Evolutionary conservation across 2,329 filamentous ascomycete genomes (phyloP), one percentile per base, ranked within the genome.

Genomic region (Rhinocladiella mackenziei): DNA sequence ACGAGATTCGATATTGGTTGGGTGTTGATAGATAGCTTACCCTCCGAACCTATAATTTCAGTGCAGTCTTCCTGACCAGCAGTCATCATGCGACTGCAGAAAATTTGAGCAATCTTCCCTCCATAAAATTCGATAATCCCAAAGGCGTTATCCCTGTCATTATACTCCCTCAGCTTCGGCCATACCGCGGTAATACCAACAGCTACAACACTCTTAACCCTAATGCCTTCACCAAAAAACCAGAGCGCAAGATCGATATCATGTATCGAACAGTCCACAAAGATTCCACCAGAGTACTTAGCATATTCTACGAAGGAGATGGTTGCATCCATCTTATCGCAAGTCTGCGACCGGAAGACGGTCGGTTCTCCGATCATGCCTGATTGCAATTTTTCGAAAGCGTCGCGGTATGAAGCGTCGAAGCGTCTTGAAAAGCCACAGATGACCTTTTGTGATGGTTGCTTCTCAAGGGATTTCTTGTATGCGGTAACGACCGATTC

Each of bases 271-370:
- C 78, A 82, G 67, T 85, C 82, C 45, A 84, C 81, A 55, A 85
- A 85, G 59, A 84, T 83, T 14, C 81, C 81, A 23, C 82, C 81
- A 1, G 70, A 76, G 64, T 76, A 80, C 55, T 79, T 68, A 9
- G 81, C 78, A 62, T 84, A 85, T 15, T 73, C 69, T 42, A 85
- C 80, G 60, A 84, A 85, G 70, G 83, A 84, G 33, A 80, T 80
- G 0, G 71, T 71, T 0, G 79, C 76, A 48, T 83, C 78, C 44
- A 77, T 71, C 60, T 78, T 81, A 64, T 85, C 80, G 63, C 79
- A 83, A 0, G 80, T 84, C 62, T 84, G 81, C 33, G 72, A 77
- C 53, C 80, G 77, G 55, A 84, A 69, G 31, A 84, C 69, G 6
- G 74, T 72, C 2, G 79, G 75, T 0, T 72, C 67, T 4, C 81